Base-by-base conservation (phyloP, 1,284 basidiomycete species). In the Boletus semigastroideus region DNA sequence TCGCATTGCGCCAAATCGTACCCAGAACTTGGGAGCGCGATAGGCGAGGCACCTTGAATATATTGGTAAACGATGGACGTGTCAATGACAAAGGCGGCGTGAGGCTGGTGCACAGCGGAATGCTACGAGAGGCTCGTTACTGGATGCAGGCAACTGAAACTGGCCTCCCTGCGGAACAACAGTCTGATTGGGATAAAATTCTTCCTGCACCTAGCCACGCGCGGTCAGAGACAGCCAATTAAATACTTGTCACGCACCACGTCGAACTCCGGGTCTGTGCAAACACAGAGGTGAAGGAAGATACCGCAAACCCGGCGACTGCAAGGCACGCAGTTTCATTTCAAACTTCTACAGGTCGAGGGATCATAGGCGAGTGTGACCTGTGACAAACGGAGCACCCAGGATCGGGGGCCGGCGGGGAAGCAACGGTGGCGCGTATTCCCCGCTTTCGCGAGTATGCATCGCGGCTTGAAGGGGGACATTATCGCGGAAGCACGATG, bases 81-180 rank as follows among this genome's bases (percentile, higher is more conserved):
- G 57, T 89, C 86, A 36, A 90, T 64, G 39, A 90, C 66, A 55
- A 90, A 69, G 10, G 66, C 59, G 2, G 62, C 68, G 9, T 56
- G 63, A 78, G 3, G 76, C 80, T 16, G 84, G 86, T 2, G 78
- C 76, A 61, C 87, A 90, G 48, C 84, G 79, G 50, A 90, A 74
- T 0, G 84, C 80, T 12, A 90, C 72, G 4, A 87, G 75, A n/a
- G 84, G 79, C 1, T 64, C 67, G 0, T 65, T 54, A 1, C 81
- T 83, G 0, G 67, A 64, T 0, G 67, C 65, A 1, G 84, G 80
- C 3, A 76, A 60, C 4, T 79, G 74, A 59, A 89, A 88, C 55
- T 82, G 70, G 36, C 85, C 85, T 31, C 76, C 80, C 12, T 84
- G 84, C 8, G 77, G 74, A n/a, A 78, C 72, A 7, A 80, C 66